Evolutionary conservation across 345 rosid species (phyloP).

Genomic region (Litchi chinensis): DNA sequence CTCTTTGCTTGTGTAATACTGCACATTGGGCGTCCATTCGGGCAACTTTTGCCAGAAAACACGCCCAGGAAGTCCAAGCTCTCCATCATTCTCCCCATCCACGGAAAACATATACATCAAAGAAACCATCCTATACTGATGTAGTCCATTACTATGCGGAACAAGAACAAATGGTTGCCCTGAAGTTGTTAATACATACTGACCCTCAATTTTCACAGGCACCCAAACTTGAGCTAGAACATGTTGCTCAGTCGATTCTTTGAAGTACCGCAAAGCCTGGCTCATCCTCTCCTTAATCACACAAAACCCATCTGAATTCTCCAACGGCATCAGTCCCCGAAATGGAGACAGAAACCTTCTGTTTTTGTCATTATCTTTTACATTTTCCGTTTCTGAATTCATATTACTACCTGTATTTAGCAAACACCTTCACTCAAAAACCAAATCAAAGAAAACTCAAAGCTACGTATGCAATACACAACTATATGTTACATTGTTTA

Average conservation of each 20-base stretch:
- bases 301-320: conserved; percentile 62
- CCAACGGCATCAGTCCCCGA: conserved; percentile 49
- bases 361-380: conserved; percentile 37
- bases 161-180: conserved; percentile 93
- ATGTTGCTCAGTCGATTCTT: conserved; percentile 82
- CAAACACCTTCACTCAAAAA: conserved; percentile 22
- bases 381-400: conserved; percentile 39
- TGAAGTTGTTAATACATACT: conserved; percentile 70
- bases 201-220: conserved; percentile 65
- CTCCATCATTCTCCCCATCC: conserved; percentile 70
- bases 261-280: conserved; percentile 76
- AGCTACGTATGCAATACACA: background rate
- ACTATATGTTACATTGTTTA: background rate
- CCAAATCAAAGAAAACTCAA: conserved; percentile 2
- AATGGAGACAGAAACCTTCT: conserved; percentile 53
- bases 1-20: conserved; percentile 84
- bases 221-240: conserved; percentile 95
- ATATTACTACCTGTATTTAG: conserved; percentile 51
- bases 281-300: conserved; percentile 85
- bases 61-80: conserved; percentile 94
- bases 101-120: conserved; percentile 69
- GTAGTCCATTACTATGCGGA: conserved; percentile 66
- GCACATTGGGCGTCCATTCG: conserved; percentile 96
- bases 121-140: conserved; percentile 90
- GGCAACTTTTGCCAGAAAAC: conserved; percentile 82